Conservation (phyloP, 805 yeast genomes). For the Myxozyma neotropica region DNA sequence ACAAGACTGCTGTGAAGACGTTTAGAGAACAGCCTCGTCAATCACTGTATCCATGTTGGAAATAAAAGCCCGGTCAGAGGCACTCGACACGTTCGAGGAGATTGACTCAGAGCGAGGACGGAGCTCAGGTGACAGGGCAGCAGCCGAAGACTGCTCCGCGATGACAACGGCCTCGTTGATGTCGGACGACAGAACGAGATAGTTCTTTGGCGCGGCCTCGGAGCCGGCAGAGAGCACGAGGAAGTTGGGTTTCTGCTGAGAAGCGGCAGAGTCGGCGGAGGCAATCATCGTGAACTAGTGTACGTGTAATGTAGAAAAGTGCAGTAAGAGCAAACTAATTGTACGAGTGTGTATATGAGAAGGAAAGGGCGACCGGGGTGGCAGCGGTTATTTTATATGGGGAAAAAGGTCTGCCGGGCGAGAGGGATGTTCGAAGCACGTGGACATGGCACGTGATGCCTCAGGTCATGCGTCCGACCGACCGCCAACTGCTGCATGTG, state of each 20-base stretch:
- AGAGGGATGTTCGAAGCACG: not conserved
- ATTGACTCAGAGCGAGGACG: conserved; percentile 17
- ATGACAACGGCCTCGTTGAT: not conserved
- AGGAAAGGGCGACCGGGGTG: not conserved
- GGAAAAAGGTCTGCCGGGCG: not conserved
- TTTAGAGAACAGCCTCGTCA: not conserved
- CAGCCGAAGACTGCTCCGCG: not conserved
- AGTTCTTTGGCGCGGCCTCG: not conserved
- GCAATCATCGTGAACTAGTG: not conserved
- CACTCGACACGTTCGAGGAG: not conserved
- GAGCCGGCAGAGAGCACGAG: conserved; percentile 4
- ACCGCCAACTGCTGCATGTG: not conserved
- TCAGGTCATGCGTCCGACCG: not conserved
- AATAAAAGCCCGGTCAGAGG: not conserved
- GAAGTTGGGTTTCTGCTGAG: not conserved
- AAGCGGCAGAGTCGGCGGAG: not conserved
- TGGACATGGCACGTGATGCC: not conserved
- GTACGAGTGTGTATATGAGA: not conserved
- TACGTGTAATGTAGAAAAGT: not conserved
- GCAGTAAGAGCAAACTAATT: not conserved
- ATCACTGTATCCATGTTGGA: not conserved
- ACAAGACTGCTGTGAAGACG: not conserved
- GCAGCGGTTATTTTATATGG: not conserved
- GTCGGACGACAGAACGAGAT: conserved; percentile 12
- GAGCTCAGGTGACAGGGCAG: not conserved